Evolutionary conservation across 495 filamentous ascomycete species (phyloP).

Genomic region (Neurospora discreta): DNA sequence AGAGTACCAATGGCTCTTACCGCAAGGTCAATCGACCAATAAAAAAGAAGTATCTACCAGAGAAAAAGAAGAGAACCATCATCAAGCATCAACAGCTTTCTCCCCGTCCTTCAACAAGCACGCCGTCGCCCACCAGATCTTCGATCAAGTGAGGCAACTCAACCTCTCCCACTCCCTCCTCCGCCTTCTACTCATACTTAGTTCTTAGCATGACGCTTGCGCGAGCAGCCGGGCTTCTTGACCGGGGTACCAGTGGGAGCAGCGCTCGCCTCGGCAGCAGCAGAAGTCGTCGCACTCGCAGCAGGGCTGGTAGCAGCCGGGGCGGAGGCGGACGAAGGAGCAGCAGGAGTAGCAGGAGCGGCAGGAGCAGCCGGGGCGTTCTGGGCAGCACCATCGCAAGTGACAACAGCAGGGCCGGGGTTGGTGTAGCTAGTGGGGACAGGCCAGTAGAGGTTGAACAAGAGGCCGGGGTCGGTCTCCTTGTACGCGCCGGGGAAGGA

Average conservation of each 20-base stretch:
- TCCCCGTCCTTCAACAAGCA: neutral
- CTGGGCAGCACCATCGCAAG: slow-evolving; percentile 15
- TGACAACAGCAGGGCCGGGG: slow-evolving; percentile 22
- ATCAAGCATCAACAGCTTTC: neutral
- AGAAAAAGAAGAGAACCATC: neutral
- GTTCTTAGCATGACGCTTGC: too few species aligned
- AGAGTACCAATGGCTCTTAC: neutral
- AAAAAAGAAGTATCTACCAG: neutral
- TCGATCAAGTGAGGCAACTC: neutral
- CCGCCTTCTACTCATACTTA: too few species aligned
- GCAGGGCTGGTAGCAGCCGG: slow-evolving; percentile 14
- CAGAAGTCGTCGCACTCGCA: too few species aligned
- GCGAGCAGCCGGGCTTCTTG: too few species aligned
- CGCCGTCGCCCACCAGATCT: neutral
- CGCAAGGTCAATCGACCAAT: neutral
- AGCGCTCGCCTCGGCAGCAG: too few species aligned
- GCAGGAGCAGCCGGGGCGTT: slow-evolving; percentile 15
- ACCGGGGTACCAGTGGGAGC: too few species aligned
- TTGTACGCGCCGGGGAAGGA: slow-evolving; percentile 36
- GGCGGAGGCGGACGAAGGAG: slow-evolving; percentile 7
- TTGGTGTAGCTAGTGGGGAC: slow-evolving; percentile 23
- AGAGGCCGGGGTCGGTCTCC: slow-evolving; percentile 32
- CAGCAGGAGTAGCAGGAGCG: slow-evolving; percentile 9
- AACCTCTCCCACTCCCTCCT: too few species aligned
- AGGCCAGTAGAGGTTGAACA: slow-evolving; percentile 36